A percentile compares a stretch with the other conserved stretches of the same genome.
phyloP scores from a whole-genome alignment of 768 basidiomycete species.

The Mycena alexandri region DNA sequence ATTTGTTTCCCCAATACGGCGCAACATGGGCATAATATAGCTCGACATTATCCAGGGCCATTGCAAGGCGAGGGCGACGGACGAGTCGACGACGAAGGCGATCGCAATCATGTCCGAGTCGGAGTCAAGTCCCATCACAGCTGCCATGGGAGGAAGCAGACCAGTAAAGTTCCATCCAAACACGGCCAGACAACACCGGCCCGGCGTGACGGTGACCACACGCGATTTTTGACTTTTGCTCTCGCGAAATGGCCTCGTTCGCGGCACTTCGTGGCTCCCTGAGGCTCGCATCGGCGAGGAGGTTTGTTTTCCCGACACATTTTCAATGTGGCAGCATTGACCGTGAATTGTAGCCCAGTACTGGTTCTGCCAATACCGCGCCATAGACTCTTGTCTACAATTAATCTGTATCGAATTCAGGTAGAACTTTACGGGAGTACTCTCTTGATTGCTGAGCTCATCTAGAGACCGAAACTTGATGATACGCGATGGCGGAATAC shows the following conservation, averaged over 20 bases:
- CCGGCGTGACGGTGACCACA: no score
- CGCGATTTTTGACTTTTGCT: no score
- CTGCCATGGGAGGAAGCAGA: no score
- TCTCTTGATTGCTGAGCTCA: slow-evolving; percentile 26
- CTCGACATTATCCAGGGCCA: slow-evolving; percentile 62
- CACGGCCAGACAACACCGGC: no score
- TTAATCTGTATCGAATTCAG: slow-evolving; percentile 18
- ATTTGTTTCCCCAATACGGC: slow-evolving; percentile 62
- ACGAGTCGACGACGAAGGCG: slow-evolving; percentile 73
- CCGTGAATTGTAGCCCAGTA: slow-evolving; percentile 14
- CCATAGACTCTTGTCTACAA: slow-evolving; percentile 28
- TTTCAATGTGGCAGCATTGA: neutral
- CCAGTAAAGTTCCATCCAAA: no score
- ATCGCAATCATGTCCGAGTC: slow-evolving; percentile 58
- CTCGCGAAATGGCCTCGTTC: slow-evolving; percentile 12
- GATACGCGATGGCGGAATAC: slow-evolving; percentile 30
- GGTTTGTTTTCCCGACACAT: neutral
- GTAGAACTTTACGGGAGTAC: neutral
- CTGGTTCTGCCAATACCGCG: slow-evolving; percentile 28
- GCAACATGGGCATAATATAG: slow-evolving; percentile 66
- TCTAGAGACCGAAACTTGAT: slow-evolving; percentile 32
- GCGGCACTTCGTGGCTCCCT: slow-evolving; percentile 21
- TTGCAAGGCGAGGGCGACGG: slow-evolving; percentile 63
- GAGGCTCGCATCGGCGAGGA: slow-evolving; percentile 12
- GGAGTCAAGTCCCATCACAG: slow-evolving; percentile 4